These are phyloP conservation scores for Chlorencoelia australis DNA, from an alignment of 2,329 filamentous ascomycete genomes.

Conservation along the genomic window DNA sequence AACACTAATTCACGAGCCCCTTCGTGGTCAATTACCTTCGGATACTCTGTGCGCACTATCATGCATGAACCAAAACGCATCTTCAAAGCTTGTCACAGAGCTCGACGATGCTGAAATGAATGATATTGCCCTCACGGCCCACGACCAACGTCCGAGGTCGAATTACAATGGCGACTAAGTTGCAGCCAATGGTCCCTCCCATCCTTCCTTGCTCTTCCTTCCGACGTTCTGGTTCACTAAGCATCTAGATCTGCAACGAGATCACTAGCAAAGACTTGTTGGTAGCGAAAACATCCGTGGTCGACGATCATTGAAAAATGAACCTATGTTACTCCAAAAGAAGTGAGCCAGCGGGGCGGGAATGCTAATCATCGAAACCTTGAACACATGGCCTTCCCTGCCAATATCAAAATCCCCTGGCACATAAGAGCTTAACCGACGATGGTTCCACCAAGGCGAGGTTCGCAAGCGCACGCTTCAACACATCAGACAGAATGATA, in stretches of 20 bases:
- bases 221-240: constrained; percentile 15
- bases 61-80: too few relatives aligned
- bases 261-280: constrained; percentile 1
- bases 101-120: too few relatives aligned
- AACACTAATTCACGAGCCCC: constrained; percentile 15
- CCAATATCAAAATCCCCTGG: constrained; percentile 9
- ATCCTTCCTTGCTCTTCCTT: constrained; percentile 7
- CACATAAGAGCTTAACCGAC: not conserved
- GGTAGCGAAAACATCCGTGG: constrained; percentile 14
- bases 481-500: too few relatives aligned
- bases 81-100: too few relatives aligned
- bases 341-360: not conserved
- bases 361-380: not conserved
- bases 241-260: constrained; percentile 4
- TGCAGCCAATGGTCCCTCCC: too few relatives aligned
- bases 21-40: constrained; percentile 11
- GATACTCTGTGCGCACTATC: constrained; percentile 15
- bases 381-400: constrained; percentile 3
- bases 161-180: too few relatives aligned
- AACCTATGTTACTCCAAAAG: constrained; percentile 6
- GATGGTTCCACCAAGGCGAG: too few relatives aligned
- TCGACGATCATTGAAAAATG: constrained; percentile 14
- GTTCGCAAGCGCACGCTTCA: too few relatives aligned
- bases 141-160: too few relatives aligned
- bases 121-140: too few relatives aligned